Evolutionary conservation across 441 rosid species (phyloP), one percentile per base, ranked within the genome.

Genomic region (Isatis lusitanica): DNA sequence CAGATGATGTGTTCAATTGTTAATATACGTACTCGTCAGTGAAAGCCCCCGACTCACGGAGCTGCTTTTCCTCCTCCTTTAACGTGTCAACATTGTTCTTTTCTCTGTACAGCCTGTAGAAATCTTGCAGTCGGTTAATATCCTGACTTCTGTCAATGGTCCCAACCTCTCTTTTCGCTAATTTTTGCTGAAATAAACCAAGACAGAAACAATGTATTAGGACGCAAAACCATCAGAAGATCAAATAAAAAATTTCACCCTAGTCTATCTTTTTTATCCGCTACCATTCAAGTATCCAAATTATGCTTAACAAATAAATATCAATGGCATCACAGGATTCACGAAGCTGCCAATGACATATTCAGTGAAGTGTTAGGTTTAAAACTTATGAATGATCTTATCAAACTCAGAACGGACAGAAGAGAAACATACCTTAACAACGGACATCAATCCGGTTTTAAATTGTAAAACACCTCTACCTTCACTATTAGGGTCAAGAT

Each of bases 381-480:
- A 16, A 59, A 48, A 31, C 39, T 18, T 28, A 31, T 42, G 44
- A 16, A 72, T 31, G 26, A 53, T 44, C 8, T 7, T 30, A 17
- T 6, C 46, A 59, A 26, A 26, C 2, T 26, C 28, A 26, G 17
- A 68, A 68, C 21, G 28, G 9, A 70, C 9, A 26, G 18, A 63
- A 66, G 47, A 17, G 62, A 70, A 56, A 42, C 48, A 51, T 69
- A 94, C 99, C 97, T 94, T 94, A 68, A 94, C 93, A 67, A 94
- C 93, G 2, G 99, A 94, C 96, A 88, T 90, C 74, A 94, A 75
- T 60, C 99, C 98, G 35, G 98, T 94, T 86, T 94, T 94, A 86
- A 94, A 94, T 55, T 94, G 98, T 51, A 94, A 78, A 68, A 94
- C 99, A 56, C 99, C 99, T 78, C 99, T 90, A 62, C 98, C 98